Percentiles rank a stretch among this genome's conserved stretches.
Conservation (phyloP, 73 alveolate species). For the Durusdinium trenchii region DNA sequence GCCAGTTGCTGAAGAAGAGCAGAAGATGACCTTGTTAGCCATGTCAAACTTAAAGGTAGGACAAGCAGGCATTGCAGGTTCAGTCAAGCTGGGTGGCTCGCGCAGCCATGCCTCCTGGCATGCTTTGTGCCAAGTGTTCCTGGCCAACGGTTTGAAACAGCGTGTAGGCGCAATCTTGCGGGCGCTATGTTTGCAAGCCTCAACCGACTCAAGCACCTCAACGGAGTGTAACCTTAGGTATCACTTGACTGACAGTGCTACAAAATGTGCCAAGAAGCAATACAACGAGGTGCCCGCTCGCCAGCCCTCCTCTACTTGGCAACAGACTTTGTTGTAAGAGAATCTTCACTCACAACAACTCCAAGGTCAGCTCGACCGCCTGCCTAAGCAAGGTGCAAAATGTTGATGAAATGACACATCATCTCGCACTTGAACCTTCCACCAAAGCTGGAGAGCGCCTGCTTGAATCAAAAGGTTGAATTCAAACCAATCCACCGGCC, state of each 20-base stretch:
- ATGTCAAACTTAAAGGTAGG: neutral
- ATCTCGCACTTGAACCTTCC: neutral
- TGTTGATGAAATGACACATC: neutral
- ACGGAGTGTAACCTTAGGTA: conserved; percentile 15
- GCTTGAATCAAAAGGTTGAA: neutral
- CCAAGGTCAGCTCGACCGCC: conserved; percentile 88
- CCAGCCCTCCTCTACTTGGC: neutral
- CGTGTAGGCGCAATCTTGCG: neutral
- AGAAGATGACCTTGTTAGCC: conserved; percentile 43
- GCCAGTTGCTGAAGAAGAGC: conserved; percentile 26
- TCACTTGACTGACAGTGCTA: neutral
- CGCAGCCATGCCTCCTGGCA: conserved; percentile 93
- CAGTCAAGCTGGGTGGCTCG: neutral
- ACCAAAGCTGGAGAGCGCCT: neutral
- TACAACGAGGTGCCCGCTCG: neutral
- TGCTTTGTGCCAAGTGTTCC: conserved; percentile 87
- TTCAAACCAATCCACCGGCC: neutral
- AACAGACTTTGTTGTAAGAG: conserved; percentile 4
- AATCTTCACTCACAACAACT: conserved; percentile 5
- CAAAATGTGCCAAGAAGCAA: neutral
- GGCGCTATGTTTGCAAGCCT: neutral
- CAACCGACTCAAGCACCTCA: conserved; percentile 29
- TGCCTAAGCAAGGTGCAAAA: conserved; percentile 7
- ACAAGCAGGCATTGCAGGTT: neutral
- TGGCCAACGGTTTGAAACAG: neutral